These are phyloP conservation scores for Neobulgaria alba DNA, from an alignment of 2,329 filamentous ascomycete genomes.

Conservation along the genomic window DNA sequence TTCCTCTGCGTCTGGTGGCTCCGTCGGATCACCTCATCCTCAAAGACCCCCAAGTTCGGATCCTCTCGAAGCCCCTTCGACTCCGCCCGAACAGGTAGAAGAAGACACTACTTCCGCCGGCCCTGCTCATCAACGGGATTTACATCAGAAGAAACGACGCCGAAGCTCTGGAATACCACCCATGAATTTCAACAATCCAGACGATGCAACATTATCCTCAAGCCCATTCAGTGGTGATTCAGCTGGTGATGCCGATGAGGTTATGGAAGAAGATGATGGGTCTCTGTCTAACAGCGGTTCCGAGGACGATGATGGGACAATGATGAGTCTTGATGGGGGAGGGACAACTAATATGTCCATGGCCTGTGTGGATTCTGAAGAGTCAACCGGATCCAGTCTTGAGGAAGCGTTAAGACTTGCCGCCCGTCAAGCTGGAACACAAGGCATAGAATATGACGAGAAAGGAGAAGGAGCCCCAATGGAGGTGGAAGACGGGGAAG, in stretches of 20 bases:
- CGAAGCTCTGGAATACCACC: conserved; percentile 60
- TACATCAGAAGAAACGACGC: conserved; percentile 52
- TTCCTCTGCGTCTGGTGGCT: conserved; percentile 41
- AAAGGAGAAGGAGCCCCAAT: conserved; percentile 35
- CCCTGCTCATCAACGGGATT: conserved; percentile 55
- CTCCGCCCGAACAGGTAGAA: conserved; percentile 53
- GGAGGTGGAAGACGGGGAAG: conserved; percentile 45
- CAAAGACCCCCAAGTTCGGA: conserved; percentile 33
- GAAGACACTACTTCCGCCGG: conserved; percentile 49
- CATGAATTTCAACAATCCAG: conserved; percentile 55
- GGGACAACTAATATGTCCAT: conserved; percentile 64
- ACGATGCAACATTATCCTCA: conserved; percentile 63
- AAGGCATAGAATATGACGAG: conserved; percentile 51
- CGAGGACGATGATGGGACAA: conserved; percentile 66
- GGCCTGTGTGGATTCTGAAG: conserved; percentile 50
- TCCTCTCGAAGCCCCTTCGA: conserved; percentile 50
- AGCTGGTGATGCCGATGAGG: conserved; percentile 35
- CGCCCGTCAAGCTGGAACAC: conserved; percentile 64
- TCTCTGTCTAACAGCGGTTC: conserved; percentile 39
- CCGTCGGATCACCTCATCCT: conserved; percentile 18
- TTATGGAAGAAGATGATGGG: conserved; percentile 42
- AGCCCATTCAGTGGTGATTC: conserved; percentile 64
- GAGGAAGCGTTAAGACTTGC: conserved; percentile 74
- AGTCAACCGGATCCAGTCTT: conserved; percentile 54
- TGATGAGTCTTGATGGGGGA: conserved; percentile 65